Conservation (phyloP, 2,329 filamentous ascomycete genomes). For the Sphaceloma murrayae region DNA sequence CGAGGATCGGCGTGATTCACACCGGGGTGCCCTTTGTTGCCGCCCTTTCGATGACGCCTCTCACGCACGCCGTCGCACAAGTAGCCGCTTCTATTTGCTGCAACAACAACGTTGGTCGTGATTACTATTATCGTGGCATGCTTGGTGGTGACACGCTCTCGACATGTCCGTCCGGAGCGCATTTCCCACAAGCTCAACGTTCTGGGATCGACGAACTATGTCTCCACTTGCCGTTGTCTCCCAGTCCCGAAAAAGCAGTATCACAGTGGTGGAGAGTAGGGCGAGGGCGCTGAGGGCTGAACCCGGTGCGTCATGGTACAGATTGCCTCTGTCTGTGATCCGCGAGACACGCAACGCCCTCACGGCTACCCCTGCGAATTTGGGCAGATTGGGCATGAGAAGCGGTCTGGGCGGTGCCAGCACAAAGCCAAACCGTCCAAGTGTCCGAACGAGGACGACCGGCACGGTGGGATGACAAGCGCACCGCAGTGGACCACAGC, state of each 20-base stretch:
- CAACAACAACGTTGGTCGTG: background rate
- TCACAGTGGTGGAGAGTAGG: background rate
- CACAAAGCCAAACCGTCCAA: background rate
- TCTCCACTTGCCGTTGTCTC: constrained; percentile 3
- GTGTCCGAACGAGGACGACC: background rate
- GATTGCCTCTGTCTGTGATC: constrained; percentile 5
- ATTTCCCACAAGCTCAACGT: constrained; percentile 3
- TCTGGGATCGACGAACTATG: background rate
- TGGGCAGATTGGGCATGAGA: constrained; percentile 2
- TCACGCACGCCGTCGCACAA: too few relatives aligned
- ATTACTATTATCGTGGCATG: too few relatives aligned
- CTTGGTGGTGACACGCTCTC: background rate
- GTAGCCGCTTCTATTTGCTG: too few relatives aligned
- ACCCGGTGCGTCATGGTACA: constrained; percentile 11
- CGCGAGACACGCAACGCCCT: constrained; percentile 14
- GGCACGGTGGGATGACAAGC: constrained; percentile 10
- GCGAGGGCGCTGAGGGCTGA: background rate
- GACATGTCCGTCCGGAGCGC: too few relatives aligned
- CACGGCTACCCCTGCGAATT: constrained; percentile 15
- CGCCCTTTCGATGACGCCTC: too few relatives aligned
- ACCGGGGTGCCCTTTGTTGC: background rate
- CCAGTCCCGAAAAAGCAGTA: constrained; percentile 7
- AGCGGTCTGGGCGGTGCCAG: constrained; percentile 7
- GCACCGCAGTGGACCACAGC: too few relatives aligned
- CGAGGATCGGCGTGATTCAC: background rate